phyloP scores from a whole-genome alignment of 202 grass and related monocot genomes.

The Setaria italica region DNA sequence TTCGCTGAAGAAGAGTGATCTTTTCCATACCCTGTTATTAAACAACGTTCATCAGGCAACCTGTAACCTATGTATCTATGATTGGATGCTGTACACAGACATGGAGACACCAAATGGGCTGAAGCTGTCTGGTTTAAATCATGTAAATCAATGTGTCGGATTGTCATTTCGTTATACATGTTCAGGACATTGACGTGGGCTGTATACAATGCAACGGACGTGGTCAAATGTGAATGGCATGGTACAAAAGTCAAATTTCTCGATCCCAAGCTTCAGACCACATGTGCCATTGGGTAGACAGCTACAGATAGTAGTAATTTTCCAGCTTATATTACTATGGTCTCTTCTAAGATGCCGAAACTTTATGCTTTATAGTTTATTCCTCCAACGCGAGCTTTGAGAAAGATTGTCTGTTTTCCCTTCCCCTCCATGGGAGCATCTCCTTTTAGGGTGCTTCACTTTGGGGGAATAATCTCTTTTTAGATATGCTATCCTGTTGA shows the following conservation, averaged over 20 bases:
- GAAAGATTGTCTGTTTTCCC: background rate
- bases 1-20: constrained; percentile 50
- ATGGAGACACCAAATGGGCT: constrained; percentile 13
- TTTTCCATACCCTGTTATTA: background rate
- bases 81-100: constrained; percentile 33
- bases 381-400: background rate
- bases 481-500: background rate
- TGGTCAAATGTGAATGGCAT: no score
- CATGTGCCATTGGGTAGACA: background rate
- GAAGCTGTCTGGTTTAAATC: constrained; percentile 8
- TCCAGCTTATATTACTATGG: background rate
- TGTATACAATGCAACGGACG: background rate
- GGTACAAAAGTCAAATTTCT: no score
- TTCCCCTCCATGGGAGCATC: background rate
- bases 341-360: background rate
- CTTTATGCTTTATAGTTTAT: background rate
- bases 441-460: background rate
- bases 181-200: constrained; percentile 18
- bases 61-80: constrained; percentile 21
- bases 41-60: background rate
- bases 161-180: background rate
- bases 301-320: background rate
- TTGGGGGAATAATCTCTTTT: constrained; percentile 5
- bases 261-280: no score
- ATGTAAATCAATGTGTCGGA: background rate